Conservation (phyloP, 1,139 yeast species). For the Blastobotrys capitulatus region DNA sequence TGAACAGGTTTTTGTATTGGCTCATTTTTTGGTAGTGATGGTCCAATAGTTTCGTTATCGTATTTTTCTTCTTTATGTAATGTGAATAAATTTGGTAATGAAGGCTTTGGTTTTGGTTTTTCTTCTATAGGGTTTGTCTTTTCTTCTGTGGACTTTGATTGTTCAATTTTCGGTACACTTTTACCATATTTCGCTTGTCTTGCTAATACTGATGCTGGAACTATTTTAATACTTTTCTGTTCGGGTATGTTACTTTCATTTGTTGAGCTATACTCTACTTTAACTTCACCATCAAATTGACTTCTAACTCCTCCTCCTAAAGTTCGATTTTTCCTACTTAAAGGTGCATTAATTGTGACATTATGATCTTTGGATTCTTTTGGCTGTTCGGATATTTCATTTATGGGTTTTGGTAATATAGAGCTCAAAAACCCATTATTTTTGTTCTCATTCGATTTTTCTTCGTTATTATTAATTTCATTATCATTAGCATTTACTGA, state of each 20-base stretch:
- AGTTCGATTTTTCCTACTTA: slow-evolving; percentile 17
- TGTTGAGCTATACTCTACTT: not conserved
- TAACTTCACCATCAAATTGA: slow-evolving; percentile 25
- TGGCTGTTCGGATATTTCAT: not conserved
- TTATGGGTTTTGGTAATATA: slow-evolving; percentile 8
- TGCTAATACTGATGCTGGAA: slow-evolving; percentile 28
- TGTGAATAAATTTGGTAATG: slow-evolving; percentile 15
- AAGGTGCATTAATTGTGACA: slow-evolving; percentile 10
- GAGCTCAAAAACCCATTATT: not conserved
- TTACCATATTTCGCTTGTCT: slow-evolving; percentile 24
- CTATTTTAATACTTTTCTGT: slow-evolving; percentile 17
- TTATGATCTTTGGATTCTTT: not conserved
- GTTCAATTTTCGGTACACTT: not conserved
- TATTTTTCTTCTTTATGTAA: slow-evolving; percentile 9
- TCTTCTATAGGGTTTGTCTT: not conserved
- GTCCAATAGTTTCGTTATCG: not conserved
- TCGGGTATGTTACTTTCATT: not conserved
- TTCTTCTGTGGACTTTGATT: not conserved
- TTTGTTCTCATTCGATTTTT: not conserved
- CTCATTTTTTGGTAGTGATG: not conserved
- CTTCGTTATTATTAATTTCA: not conserved
- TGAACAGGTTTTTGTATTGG: too few relatives aligned
- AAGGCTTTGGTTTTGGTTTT: slow-evolving; percentile 1
- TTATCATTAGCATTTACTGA: not conserved
- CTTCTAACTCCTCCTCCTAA: slow-evolving; percentile 25